Base-by-base conservation (phyloP, 306 rosid genomes). In the barrel medic (Medicago truncatula) region DNA sequence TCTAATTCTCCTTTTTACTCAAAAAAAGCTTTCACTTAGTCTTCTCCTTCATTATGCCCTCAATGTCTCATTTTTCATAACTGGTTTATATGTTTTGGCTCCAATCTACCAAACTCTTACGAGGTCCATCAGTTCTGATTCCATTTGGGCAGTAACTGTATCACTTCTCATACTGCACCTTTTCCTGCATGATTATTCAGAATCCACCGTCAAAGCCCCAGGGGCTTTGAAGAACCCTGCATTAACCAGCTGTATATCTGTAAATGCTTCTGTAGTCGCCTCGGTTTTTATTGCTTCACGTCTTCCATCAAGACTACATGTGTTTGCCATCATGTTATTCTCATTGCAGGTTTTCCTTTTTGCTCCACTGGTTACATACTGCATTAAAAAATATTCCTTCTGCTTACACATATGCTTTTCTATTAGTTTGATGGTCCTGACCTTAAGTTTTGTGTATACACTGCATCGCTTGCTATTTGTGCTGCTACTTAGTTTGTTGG, bases 21-120 rank as follows among this genome's bases (percentile, higher is more conserved):
- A 90, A 85, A 90, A 90, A 78, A 91, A 86, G 50, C 50, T 44
- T 75, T 93, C 96, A 53, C 82, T 88, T 67, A 78, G 65, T 58
- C 96, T 89, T 60, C 86, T 93, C 62, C 77, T 85, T 25, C 94
- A 83, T 76, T 92, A 92, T 78, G 34, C 88, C 69, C 92, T 92
- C 53, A 94, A 94, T 59, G 80, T 91, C 66, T 82, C 91, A 6
- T 91, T 91, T 80, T 93, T 93, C 68, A 81, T 90, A 59, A 87
- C 91, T 3, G 93, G 90, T 17, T 73, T 92, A 61, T 91, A 83
- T 86, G 87, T 86, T 79, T 85, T 94, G 79, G 97, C 98, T 79
- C 98, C 98, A 57, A 85, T 94, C 54, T 94, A 88, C 78, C 91
- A 92, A 72, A 94, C 95, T 61, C 98, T 94, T 36, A 94, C 98